Percentiles rank a stretch among this genome's conserved stretches.
Conservation (phyloP, 2,329 filamentous ascomycete species). For the Paramyrothecium sp. region DNA sequence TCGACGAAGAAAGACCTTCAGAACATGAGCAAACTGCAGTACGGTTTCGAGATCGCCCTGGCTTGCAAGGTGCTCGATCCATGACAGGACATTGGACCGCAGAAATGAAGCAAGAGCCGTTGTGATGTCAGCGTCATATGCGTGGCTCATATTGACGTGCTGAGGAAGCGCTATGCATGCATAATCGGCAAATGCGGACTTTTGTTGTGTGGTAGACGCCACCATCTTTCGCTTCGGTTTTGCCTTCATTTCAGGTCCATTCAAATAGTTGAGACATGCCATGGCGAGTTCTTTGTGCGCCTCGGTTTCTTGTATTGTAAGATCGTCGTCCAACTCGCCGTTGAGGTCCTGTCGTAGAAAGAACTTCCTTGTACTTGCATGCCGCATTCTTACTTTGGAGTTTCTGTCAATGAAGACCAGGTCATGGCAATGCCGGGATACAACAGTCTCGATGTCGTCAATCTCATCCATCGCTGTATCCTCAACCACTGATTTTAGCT, state of each 20-base stretch:
- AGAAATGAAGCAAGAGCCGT: not conserved
- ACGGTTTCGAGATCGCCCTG: not conserved
- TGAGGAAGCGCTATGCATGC: not conserved
- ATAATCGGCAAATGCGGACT: not conserved
- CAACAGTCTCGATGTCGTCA: not conserved
- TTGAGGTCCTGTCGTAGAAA: not conserved
- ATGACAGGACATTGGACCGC: not conserved
- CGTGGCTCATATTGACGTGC: not conserved
- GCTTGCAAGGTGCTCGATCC: not conserved
- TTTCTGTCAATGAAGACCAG: not conserved
- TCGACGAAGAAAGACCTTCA: not conserved
- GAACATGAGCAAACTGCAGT: not conserved
- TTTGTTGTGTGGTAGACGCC: not conserved
- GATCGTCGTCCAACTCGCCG: not conserved
- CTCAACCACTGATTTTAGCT: conserved; percentile 1
- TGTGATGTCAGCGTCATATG: not conserved
- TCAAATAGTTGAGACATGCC: not conserved
- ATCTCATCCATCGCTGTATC: not conserved
- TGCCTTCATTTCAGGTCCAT: conserved; percentile 1
- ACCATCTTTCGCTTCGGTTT: conserved; percentile 1
- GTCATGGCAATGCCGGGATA: not conserved
- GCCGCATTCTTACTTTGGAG: not conserved
- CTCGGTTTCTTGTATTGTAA: not conserved
- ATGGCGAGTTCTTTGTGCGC: not conserved
- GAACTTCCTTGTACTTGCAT: not conserved